These are phyloP conservation scores for Apophysomyces elegans DNA, from an alignment of 371 early-diverging fungal genomes.

Conservation along the genomic window DNA sequence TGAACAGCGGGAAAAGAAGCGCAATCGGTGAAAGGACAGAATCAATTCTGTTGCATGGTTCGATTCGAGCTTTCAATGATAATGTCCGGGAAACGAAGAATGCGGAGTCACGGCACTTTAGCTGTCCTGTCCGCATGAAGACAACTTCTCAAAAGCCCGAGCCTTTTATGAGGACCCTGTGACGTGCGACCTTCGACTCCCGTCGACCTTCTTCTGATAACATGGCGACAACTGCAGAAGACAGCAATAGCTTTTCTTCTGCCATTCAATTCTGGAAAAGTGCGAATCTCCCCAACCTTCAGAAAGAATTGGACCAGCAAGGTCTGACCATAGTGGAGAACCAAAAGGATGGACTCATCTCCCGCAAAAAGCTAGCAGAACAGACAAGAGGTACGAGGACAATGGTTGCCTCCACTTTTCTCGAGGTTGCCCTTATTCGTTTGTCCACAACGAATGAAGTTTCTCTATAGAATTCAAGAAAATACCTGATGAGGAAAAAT, in stretches of 20 bases:
- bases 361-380: slow-evolving; percentile 86
- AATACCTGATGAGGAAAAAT: slow-evolving; percentile 77
- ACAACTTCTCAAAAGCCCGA: too few species aligned
- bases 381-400: slow-evolving; percentile 76
- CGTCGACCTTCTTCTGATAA: background rate
- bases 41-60: too few species aligned
- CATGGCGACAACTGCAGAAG: slow-evolving; percentile 24
- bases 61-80: too few species aligned
- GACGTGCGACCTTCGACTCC: background rate
- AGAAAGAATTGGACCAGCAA: slow-evolving; percentile 77
- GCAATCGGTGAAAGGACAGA: too few species aligned
- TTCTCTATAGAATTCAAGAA: slow-evolving; percentile 73
- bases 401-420: background rate
- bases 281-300: slow-evolving; percentile 69
- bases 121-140: background rate
- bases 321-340: slow-evolving; percentile 82
- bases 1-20: too few species aligned
- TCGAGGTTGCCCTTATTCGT: background rate
- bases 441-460: slow-evolving; percentile 17
- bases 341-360: slow-evolving; percentile 78
- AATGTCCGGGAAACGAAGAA: too few species aligned
- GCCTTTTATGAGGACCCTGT: too few species aligned
- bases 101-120: too few species aligned
- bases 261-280: slow-evolving; percentile 66
- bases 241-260: slow-evolving; percentile 51